These are phyloP conservation scores for Sphaerulina vaccinii DNA, from an alignment of 2,329 filamentous ascomycete species.

Conservation along the genomic window DNA sequence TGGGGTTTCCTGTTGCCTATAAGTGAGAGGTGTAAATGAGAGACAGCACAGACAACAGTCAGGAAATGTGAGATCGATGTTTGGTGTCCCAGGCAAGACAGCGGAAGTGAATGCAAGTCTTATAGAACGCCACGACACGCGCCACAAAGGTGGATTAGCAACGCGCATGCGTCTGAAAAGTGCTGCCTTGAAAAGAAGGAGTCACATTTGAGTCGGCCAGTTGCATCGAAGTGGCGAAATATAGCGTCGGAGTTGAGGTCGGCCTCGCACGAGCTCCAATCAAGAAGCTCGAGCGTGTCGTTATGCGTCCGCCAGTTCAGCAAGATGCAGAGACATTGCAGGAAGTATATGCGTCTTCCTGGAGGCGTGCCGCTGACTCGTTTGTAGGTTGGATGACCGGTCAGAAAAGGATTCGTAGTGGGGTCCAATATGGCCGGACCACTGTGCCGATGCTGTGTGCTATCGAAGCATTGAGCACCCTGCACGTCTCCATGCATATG, in stretches of 20 bases:
- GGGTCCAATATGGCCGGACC: too few relatives aligned
- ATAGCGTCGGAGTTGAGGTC: neutral
- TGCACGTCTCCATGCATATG: too few relatives aligned
- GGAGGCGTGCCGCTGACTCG: too few relatives aligned
- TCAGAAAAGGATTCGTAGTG: too few relatives aligned
- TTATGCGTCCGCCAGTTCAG: too few relatives aligned
- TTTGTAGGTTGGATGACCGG: too few relatives aligned
- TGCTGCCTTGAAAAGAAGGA: constrained; percentile 3
- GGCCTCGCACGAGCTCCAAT: neutral
- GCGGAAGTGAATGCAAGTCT: neutral
- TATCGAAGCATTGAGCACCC: too few relatives aligned
- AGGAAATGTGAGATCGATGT: neutral
- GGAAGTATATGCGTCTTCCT: neutral
- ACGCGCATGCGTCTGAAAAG: neutral
- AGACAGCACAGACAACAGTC: neutral
- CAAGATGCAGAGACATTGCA: neutral
- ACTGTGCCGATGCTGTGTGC: too few relatives aligned
- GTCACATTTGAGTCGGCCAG: constrained; percentile 1
- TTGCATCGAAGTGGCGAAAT: constrained; percentile 1
- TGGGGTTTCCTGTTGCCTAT: neutral
- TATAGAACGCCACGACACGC: constrained; percentile 5
- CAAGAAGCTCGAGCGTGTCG: neutral
- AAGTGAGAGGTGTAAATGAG: neutral
- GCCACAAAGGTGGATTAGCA: neutral
- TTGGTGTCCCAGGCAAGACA: neutral